Conservation (phyloP, 805 yeast species). For the Candida gorgasii region DNA sequence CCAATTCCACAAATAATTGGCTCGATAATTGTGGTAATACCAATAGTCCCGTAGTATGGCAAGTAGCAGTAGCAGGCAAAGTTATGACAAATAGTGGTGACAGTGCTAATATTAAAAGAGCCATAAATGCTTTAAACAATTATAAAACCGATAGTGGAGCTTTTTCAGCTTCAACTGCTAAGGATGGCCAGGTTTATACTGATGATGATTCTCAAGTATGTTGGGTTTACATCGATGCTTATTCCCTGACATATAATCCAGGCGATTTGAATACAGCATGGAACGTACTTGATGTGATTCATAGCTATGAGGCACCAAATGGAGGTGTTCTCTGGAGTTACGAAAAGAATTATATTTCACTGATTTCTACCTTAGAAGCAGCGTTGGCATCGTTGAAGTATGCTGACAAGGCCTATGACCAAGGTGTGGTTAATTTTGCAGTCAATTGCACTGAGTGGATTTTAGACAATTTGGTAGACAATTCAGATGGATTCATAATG, state of each 20-base stretch:
- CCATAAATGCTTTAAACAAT: slow-evolving; percentile 14
- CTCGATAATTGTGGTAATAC: slow-evolving; percentile 15
- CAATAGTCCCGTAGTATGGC: slow-evolving; percentile 23
- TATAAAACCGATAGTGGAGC: slow-evolving; percentile 19
- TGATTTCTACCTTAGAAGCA: slow-evolving; percentile 26
- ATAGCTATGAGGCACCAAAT: slow-evolving; percentile 57
- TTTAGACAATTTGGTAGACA: slow-evolving; percentile 17
- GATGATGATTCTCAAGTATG: slow-evolving; percentile 29
- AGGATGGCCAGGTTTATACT: slow-evolving; percentile 23
- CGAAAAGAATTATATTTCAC: slow-evolving; percentile 21
- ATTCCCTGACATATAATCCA: slow-evolving; percentile 1
- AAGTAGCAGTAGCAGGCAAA: slow-evolving; percentile 25
- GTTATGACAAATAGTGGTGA: slow-evolving; percentile 17
- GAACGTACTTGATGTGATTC: slow-evolving; percentile 50
- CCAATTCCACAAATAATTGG: slow-evolving; percentile 15
- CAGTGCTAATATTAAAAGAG: slow-evolving; percentile 7
- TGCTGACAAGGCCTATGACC: slow-evolving; percentile 13
- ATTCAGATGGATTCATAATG: slow-evolving; percentile 18
- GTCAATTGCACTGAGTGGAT: slow-evolving; percentile 17
- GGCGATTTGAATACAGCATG: slow-evolving; percentile 10
- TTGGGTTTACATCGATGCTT: slow-evolving; percentile 23
- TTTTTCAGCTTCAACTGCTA: slow-evolving; percentile 24
- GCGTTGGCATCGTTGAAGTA: slow-evolving; percentile 24
- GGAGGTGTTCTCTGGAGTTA: slow-evolving; percentile 26
- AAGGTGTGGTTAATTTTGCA: slow-evolving; percentile 18